Conservation (phyloP, 202 grass and related monocot species). For the Setaria viridis region DNA sequence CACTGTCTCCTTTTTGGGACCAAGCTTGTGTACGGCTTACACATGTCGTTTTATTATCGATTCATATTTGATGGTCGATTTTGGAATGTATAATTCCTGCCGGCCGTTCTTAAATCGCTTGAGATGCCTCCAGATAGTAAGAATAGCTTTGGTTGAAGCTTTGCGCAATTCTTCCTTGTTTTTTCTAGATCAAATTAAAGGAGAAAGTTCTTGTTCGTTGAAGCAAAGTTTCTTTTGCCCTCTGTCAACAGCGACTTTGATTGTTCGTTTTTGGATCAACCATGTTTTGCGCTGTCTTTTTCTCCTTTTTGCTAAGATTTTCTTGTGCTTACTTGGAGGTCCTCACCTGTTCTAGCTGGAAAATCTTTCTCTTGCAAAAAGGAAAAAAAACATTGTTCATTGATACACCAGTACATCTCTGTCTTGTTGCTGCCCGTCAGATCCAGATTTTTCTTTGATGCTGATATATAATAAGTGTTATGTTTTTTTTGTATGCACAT, state of each 20-base stretch:
- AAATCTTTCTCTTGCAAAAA: background rate
- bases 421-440: background rate
- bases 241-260: background rate
- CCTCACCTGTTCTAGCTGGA: background rate
- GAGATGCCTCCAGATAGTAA: background rate
- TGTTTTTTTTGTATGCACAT: too few relatives aligned
- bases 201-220: conserved; percentile 1
- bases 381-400: background rate
- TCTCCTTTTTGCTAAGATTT: background rate
- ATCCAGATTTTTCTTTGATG: background rate
- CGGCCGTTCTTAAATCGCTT: background rate
- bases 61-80: conserved; percentile 46
- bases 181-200: conserved; percentile 1
- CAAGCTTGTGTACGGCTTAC: background rate
- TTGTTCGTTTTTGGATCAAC: background rate
- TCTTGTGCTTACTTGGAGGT: background rate
- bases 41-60: background rate
- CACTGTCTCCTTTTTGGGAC: conserved; percentile 3
- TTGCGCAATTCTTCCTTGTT: background rate
- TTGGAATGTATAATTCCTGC: background rate
- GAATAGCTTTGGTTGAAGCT: background rate
- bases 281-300: background rate
- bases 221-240: background rate
- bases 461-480: background rate
- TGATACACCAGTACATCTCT: background rate